These are phyloP conservation scores for Clonostachys solani DNA, from an alignment of 2,329 filamentous ascomycete genomes.

Conservation along the genomic window DNA sequence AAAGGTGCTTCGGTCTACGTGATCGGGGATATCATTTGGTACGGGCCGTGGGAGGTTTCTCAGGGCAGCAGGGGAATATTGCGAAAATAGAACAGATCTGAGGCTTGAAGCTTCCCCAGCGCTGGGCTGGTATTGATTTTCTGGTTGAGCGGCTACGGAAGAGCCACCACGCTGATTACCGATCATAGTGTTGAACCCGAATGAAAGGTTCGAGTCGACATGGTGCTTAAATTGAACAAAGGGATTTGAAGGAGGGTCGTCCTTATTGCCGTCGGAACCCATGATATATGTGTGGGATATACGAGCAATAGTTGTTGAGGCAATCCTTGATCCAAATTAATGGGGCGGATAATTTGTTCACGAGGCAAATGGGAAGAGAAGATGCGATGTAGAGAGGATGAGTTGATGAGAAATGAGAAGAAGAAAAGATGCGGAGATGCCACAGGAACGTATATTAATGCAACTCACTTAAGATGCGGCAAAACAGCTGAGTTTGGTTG, in stretches of 20 bases:
- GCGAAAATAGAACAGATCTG: background rate
- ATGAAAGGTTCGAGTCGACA: conserved; percentile 29
- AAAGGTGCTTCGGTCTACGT: conserved; percentile 31
- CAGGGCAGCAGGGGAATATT: conserved; percentile 17
- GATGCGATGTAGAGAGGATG: no score
- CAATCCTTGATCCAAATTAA: no score
- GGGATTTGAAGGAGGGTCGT: conserved; percentile 14
- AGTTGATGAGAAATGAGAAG: no score
- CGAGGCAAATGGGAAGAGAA: no score
- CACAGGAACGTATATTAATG: no score
- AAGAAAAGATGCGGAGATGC: no score
- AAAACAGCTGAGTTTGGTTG: no score
- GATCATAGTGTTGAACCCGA: conserved; percentile 11
- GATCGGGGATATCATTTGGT: conserved; percentile 35
- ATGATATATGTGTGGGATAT: background rate
- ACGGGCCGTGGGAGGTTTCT: conserved; percentile 39
- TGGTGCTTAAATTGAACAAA: conserved; percentile 35
- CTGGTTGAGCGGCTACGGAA: conserved; percentile 4
- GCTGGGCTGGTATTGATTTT: background rate
- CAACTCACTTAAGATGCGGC: no score
- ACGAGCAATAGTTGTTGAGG: no score
- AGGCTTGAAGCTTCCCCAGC: background rate
- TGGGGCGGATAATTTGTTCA: no score
- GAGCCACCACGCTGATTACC: conserved; percentile 2
- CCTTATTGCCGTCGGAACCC: background rate